Evolutionary conservation across 2,329 filamentous ascomycete species (phyloP), one percentile per base, ranked within the genome.

Genomic region (Hypocrella siamensis): DNA sequence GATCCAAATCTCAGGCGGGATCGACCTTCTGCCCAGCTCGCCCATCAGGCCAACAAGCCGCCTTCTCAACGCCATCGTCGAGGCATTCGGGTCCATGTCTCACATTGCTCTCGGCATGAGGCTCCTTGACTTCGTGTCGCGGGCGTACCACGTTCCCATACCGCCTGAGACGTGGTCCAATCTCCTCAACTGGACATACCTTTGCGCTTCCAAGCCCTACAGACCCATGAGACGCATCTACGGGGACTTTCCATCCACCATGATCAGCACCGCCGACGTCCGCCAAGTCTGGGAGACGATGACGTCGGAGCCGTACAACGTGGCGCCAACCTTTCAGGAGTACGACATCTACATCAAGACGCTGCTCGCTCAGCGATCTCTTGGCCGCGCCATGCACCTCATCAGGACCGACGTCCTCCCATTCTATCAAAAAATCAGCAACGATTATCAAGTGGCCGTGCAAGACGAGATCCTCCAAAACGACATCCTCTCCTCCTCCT

Each of bases 21-120:
- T 46, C 19, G 42, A 46, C 2, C 62, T 69, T 27, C 46, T 57
- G 1, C 43, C 41, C 1, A 57, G 61, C 18, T 75, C 69, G 1
- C 64, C 69, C 6, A 49, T 78, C 19, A 56, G 60, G 31, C 81
- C 82, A 3, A 71, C 67, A 1, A 39, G 49, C 6, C 56, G 58
- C 3, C 58, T 86, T 1, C 60, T 88, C 16, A 60, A 69, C 33
- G 67, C 75, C 7, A 55, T 86, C n/a, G 75, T 77, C 5, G 74
- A 83, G 45, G 59, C 63, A 1, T 80, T 77, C 39, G 69, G 77
- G n/a, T 65, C 63, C 38, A 81, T 77, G 50, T 74, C 68, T 30
- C 62, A 76, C 33, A 60, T 84, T 4, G 47, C 60, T 1, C 57
- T 63, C 2, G 79, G 71, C 10, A 45, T 77, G 17, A 61, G 67